These are phyloP conservation scores for Intubia oerlemansii DNA, from an alignment of 2,329 filamentous ascomycete species.

Conservation along the genomic window DNA sequence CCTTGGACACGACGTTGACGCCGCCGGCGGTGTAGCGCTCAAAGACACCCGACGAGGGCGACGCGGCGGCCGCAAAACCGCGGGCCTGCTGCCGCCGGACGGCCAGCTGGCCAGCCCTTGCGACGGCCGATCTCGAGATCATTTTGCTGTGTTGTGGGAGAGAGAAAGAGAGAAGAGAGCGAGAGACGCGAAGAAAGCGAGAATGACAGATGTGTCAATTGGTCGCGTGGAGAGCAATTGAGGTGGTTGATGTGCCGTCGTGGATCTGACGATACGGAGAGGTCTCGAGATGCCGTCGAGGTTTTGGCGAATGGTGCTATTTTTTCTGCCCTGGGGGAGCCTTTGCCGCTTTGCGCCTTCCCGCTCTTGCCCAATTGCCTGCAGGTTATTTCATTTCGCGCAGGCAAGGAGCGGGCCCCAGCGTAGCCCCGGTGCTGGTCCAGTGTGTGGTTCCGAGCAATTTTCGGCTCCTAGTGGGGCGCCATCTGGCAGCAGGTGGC, in stretches of 20 bases:
- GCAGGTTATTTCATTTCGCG: conserved; percentile 9
- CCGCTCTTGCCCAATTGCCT: conserved; percentile 11
- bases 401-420: too few relatives aligned
- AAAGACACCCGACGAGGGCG: conserved; percentile 64
- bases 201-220: too few relatives aligned
- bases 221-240: too few relatives aligned
- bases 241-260: too few relatives aligned
- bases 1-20: conserved; percentile 82
- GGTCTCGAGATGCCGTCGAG: too few relatives aligned
- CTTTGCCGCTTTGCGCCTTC: neutral
- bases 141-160: conserved; percentile 20
- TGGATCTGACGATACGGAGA: too few relatives aligned
- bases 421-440: too few relatives aligned
- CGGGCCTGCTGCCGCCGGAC: conserved; percentile 30
- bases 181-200: neutral
- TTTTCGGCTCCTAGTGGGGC: conserved; percentile 10
- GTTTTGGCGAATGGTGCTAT: conserved; percentile 7
- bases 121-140: conserved; percentile 39
- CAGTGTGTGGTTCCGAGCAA: conserved; percentile 9
- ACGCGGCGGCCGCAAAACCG: conserved; percentile 29
- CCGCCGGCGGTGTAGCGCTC: conserved; percentile 70
- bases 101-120: conserved; percentile 35
- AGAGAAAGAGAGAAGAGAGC: conserved; percentile 17
- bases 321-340: conserved; percentile 3
- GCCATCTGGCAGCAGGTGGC: too few relatives aligned